Evolutionary conservation across 768 basidiomycete species (phyloP), one percentile per base, ranked within the genome.

Genomic region (Trametes meyenii): DNA sequence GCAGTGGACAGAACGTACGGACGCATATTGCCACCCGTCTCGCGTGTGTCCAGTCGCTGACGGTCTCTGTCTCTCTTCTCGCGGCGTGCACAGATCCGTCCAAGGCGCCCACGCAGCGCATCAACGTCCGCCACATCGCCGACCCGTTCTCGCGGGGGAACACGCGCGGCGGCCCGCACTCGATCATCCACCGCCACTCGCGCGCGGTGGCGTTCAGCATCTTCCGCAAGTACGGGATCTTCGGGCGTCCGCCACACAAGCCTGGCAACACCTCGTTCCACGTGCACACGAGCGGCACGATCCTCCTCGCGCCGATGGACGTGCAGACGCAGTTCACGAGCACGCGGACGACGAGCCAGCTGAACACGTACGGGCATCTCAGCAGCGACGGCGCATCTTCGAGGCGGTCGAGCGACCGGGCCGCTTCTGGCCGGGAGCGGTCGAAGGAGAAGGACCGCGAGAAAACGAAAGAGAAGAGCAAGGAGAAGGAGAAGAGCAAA

Each of bases 241-340:
- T 71, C 60, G 63, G 61, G 61, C 65, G 64, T 42, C 61, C 49
- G 13, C 48, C 64, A 11, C 33, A 59, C 13, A 63, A 59, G 26
- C 44, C 48, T 5, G 65, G 69, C 21, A 42, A 38, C 2, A 67
- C 65, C 16, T 64, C 58, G 16, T 55, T 60, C 58, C 67, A 66
- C 13, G 63, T 67, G 55, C 63, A 69, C 35, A 68, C 64, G 16
- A 68, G 65, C 49, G 61, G 65, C 23, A 73, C 74, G 14, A 86
- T 92, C 56, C 74, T 94, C 64, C 75, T 93, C 13, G 90, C 88
- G 17, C 84, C 88, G 35, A 83, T 84, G 67, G 83, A 81, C 63
- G 90, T 92, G n/a, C 91, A 93, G 66, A 84, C 85, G 68, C 85
- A 87, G 16, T 92, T 83, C 67, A 91, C 89, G 17, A 90, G 84